Percentiles rank a stretch among this genome's conserved stretches.
Evolutionary conservation across 2,329 filamentous ascomycete genomes (phyloP).

Genomic region (Phoma sp.): DNA sequence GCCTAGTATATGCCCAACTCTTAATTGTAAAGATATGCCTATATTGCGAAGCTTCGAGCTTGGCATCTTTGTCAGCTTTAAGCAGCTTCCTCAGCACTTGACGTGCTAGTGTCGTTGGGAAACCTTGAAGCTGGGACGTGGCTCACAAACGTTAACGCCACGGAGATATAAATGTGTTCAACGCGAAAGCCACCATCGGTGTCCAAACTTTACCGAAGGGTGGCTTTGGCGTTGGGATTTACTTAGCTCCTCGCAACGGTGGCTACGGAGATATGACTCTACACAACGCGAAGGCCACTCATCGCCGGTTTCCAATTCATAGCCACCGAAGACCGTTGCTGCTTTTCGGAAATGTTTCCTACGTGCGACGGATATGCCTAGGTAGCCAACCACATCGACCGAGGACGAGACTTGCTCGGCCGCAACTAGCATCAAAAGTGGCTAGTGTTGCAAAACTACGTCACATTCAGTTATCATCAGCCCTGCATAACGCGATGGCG

Average conservation of each 20-base stretch:
- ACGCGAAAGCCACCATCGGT: not conserved
- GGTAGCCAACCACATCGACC: no score
- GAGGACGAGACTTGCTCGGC: no score
- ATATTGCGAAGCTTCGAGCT: not conserved
- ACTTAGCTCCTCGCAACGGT: not conserved
- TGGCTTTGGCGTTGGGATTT: not conserved
- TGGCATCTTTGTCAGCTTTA: not conserved
- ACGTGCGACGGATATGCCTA: slow-evolving; percentile 1
- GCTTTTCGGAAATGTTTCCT: slow-evolving; percentile 6
- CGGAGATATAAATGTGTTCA: not conserved
- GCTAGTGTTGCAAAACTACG: no score
- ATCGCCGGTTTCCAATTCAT: not conserved
- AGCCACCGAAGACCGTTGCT: not conserved
- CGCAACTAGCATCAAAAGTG: no score
- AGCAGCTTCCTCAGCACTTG: not conserved
- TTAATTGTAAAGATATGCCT: no score
- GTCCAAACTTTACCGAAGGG: not conserved
- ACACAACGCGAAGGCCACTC: not conserved
- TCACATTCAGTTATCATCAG: slow-evolving; percentile 3
- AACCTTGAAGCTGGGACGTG: not conserved
- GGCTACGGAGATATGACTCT: not conserved
- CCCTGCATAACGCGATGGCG: slow-evolving; percentile 5
- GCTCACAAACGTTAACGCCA: no score
- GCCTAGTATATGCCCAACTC: no score
- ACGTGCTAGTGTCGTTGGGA: not conserved